A percentile compares a stretch with the other conserved stretches of the same genome.
Evolutionary conservation across 2,329 filamentous ascomycete genomes (phyloP).

Genomic region (Thielaviopsis populi): DNA sequence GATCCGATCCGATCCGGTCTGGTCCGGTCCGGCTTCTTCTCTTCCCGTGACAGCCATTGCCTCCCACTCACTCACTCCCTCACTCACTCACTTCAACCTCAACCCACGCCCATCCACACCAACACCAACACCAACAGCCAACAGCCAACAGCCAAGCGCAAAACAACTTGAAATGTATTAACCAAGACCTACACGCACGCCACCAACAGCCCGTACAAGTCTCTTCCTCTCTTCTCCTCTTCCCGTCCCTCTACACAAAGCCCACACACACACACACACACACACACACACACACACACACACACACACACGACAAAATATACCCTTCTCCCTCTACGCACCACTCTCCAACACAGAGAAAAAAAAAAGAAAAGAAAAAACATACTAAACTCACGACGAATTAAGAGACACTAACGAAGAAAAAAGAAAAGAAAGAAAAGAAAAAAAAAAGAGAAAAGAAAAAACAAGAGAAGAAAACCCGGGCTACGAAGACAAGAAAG

Average conservation of each 20-base stretch:
- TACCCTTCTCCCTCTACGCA: not conserved
- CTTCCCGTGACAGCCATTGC: too few relatives aligned
- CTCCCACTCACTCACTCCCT: too few relatives aligned
- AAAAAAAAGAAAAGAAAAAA: not conserved
- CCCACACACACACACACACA: not conserved
- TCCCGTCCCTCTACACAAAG: not conserved
- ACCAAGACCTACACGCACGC: not conserved
- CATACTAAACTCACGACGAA: not conserved
- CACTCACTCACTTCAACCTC: not conserved
- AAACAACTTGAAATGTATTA: not conserved
- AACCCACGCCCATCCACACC: not conserved
- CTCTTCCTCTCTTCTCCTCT: not conserved
- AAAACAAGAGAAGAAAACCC: slow-evolving; percentile 6
- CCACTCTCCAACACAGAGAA: not conserved
- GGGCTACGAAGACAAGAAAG: slow-evolving; percentile 9
- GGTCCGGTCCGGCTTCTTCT: too few relatives aligned
- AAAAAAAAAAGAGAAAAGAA: slow-evolving; percentile 11
- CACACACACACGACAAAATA: too few relatives aligned
- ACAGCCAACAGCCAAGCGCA: not conserved
- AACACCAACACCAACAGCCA: not conserved
- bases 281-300: not conserved
- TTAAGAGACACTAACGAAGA: slow-evolving; percentile 7
- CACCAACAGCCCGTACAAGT: not conserved
- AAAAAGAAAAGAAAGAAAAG: slow-evolving; percentile 10
- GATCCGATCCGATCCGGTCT: too few relatives aligned